Evolutionary conservation across 371 early-diverging fungal species (phyloP).

Genomic region (Funneliformis caledonium): DNA sequence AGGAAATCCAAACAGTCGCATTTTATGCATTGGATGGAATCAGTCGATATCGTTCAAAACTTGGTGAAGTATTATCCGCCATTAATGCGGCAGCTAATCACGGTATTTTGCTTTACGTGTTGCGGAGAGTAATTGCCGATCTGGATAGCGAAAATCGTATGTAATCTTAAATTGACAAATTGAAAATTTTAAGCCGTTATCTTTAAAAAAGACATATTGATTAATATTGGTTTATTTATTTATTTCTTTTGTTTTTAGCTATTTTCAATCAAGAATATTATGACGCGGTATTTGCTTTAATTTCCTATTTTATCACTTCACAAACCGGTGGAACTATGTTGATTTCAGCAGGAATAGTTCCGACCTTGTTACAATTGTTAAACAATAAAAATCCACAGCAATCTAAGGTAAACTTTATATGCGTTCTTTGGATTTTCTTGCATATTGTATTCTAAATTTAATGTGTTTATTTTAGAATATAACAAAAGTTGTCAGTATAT

Average conservation of each 20-base stretch:
- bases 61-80: conserved; percentile 82
- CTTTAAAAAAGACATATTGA: neutral
- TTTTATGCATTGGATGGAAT: conserved; percentile 84
- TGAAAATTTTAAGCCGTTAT: neutral
- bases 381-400: conserved; percentile 55
- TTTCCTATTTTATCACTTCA: conserved; percentile 76
- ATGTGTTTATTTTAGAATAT: conserved; percentile 50
- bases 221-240: neutral
- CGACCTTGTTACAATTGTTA: conserved; percentile 69
- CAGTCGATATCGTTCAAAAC: conserved; percentile 72
- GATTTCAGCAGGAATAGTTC: conserved; percentile 88
- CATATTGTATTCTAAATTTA: neutral
- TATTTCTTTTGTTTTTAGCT: conserved; percentile 28
- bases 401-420: conserved; percentile 55
- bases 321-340: conserved; percentile 89
- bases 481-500: conserved; percentile 71
- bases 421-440: neutral
- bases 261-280: conserved; percentile 73
- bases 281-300: conserved; percentile 83
- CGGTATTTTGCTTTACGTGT: conserved; percentile 82
- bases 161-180: conserved; percentile 11
- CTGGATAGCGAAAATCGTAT: conserved; percentile 51
- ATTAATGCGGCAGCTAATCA: conserved; percentile 94
- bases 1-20: conserved; percentile 78
- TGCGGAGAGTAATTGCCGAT: conserved; percentile 68